Base-by-base conservation (phyloP, 1,284 basidiomycete genomes). In the Malassezia sympodialis region DNA sequence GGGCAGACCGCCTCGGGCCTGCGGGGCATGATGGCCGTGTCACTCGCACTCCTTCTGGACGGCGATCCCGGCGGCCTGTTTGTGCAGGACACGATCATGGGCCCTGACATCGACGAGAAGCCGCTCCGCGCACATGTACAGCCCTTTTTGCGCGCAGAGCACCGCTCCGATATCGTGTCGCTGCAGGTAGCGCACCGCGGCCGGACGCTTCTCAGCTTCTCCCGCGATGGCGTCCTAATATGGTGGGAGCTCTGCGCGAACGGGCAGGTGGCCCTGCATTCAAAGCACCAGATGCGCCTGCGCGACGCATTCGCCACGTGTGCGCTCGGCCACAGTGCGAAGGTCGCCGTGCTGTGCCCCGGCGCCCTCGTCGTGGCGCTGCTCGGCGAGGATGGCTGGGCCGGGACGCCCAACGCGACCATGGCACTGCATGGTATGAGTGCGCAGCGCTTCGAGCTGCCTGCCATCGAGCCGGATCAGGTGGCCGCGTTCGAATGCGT, bases 151-250 rank as follows among this genome's bases (percentile, higher is more conserved):
- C 47, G 42, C 10, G 53, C 42, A 10, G 48, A 56, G 49, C 53
- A 56, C 41, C 49, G 49, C n/a, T 41, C 53, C 11, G 53, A 56
- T 24, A 56, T 56, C 19, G 15, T 56, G 3, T 49, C 41, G 2
- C 26, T 56, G 15, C 14, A 51, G 3, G 30, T 40, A 8, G 26
- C 42, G 26, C 11, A 24, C 27, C 8, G 15, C 7, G 17, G 27
- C 15, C 40, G 32, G 17, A 7, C 26, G 10, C 32, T 56, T 7
- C 17, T 56, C 7, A 50, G 47, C 11, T 40, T 56, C 14, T 56
- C 53, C 21, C 48, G 30, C 23, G 53, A 56, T 28, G 53, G 53
- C 30, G 53, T 56, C 23, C 15, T 51, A 17, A 50, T 56, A 12
- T 49, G 53, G 35, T 56, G 53, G 53, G 28, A 44, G 7, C 34